These are phyloP conservation scores for Stylosanthes scabra DNA, from an alignment of 331 rosid species.

Conservation along the genomic window DNA sequence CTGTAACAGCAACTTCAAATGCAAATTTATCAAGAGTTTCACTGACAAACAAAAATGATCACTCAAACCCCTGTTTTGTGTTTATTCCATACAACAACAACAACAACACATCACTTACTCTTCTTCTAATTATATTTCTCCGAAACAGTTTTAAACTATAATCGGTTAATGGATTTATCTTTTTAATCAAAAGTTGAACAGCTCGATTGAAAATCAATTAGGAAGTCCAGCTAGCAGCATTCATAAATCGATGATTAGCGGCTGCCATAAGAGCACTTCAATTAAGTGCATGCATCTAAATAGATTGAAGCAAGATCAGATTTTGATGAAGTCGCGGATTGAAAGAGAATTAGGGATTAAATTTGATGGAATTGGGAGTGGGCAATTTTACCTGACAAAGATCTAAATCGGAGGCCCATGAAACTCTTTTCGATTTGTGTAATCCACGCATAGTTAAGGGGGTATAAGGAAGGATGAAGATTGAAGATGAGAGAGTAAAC, in stretches of 20 bases:
- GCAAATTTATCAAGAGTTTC: background rate
- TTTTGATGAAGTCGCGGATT: background rate
- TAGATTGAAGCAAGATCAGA: slow-evolving; percentile 9
- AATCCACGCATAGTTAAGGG: slow-evolving; percentile 70
- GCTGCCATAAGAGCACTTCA: background rate
- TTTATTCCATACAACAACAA: slow-evolving; percentile 3
- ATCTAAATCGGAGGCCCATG: slow-evolving; percentile 91
- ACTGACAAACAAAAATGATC: background rate
- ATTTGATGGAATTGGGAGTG: slow-evolving; percentile 30
- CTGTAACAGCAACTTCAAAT: background rate
- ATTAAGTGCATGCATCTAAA: background rate
- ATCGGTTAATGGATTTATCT: no score
- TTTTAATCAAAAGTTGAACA: background rate
- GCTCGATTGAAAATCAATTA: slow-evolving; percentile 11
- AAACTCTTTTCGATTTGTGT: slow-evolving; percentile 75
- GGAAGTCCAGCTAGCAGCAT: background rate
- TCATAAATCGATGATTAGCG: slow-evolving; percentile 8
- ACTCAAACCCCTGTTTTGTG: background rate
- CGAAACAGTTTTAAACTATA: no score
- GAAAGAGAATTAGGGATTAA: slow-evolving; percentile 19
- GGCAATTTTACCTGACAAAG: slow-evolving; percentile 86
- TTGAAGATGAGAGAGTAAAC: slow-evolving; percentile 17
- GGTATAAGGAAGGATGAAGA: background rate
- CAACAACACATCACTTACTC: background rate
- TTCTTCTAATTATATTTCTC: background rate